phyloP scores from a whole-genome alignment of 192 early-diverging fungal species.

The Borealophlyctis nickersoniae region DNA sequence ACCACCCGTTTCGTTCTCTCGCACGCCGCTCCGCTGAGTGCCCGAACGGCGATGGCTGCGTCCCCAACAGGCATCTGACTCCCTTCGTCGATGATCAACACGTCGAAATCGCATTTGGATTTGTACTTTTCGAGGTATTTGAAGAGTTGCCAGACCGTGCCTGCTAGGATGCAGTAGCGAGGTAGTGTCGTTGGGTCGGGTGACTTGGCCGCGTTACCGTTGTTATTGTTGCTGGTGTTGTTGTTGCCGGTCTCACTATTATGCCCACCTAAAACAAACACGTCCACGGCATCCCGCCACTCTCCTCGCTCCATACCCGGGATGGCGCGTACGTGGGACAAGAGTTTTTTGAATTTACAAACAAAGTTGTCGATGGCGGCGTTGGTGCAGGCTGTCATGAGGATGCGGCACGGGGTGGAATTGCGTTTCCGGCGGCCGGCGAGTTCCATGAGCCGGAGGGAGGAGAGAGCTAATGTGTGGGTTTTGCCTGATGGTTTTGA shows the following conservation, averaged over 20 bases:
- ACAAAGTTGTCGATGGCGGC: constrained; percentile 27
- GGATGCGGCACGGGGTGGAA: constrained; percentile 13
- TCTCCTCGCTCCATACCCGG: constrained; percentile 5
- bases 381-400: constrained; percentile 37
- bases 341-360: constrained; percentile 23
- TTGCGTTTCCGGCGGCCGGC: background rate
- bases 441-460: constrained; percentile 38
- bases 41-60: constrained; percentile 25
- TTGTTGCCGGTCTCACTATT: too few relatives aligned
- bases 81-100: constrained; percentile 38
- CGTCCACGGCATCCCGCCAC: constrained; percentile 18
- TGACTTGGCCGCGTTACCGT: background rate
- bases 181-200: constrained; percentile 9
- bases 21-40: background rate
- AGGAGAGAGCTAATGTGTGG: constrained; percentile 34
- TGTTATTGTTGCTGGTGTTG: too few relatives aligned
- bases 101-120: constrained; percentile 14
- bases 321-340: constrained; percentile 1
- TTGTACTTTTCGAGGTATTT: constrained; percentile 14
- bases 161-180: constrained; percentile 14
- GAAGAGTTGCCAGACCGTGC: constrained; percentile 32
- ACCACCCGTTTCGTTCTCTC: constrained; percentile 21
- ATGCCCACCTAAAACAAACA: background rate
- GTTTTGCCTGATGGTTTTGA: constrained; percentile 26
- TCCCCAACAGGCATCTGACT: constrained; percentile 32